Percentiles rank a stretch among this genome's conserved stretches.
These are phyloP conservation scores for Suhomyces guaymorum DNA, from an alignment of 1,139 yeast species.

Conservation along the genomic window DNA sequence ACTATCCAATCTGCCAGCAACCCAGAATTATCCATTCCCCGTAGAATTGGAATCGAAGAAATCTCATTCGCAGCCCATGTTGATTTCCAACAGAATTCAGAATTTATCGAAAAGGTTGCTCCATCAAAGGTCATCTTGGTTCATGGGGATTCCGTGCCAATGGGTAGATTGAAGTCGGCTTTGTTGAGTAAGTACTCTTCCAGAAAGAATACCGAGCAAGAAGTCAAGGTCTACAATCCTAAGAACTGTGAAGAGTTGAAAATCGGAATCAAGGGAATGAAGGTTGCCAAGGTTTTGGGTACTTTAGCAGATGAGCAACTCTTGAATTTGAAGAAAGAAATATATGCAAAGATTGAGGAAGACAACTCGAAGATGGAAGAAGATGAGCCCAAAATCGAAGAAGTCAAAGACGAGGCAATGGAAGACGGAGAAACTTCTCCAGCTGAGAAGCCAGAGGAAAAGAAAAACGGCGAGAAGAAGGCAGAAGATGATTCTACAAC, in stretches of 20 bases:
- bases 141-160: conserved; percentile 97
- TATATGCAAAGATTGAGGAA: conserved; percentile 25
- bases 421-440: too few relatives aligned
- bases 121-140: conserved; percentile 85
- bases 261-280: conserved; percentile 78
- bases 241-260: conserved; percentile 82
- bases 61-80: conserved; percentile 99
- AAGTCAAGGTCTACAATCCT: conserved; percentile 91
- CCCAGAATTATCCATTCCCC: conserved; percentile 81
- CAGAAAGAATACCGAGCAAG: conserved; percentile 82
- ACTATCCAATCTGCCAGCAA: conserved; percentile 79
- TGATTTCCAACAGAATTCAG: conserved; percentile 89
- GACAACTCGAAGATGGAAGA: conserved; percentile 21
- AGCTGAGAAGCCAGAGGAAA: too few relatives aligned
- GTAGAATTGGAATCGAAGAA: conserved; percentile 89
- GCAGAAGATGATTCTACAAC: conserved; percentile 11
- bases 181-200: conserved; percentile 80
- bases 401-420: conserved; percentile 19
- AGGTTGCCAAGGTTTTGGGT: conserved; percentile 85
- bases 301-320: conserved; percentile 60
- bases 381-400: conserved; percentile 14
- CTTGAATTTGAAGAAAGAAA: conserved; percentile 31
- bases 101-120: conserved; percentile 83
- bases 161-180: conserved; percentile 96
- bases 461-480: conserved; percentile 7